Percentiles rank a stretch among this genome's conserved stretches.
phyloP scores from a whole-genome alignment of 2,329 filamentous ascomycete genomes.

The Podosphaera leucotricha region DNA sequence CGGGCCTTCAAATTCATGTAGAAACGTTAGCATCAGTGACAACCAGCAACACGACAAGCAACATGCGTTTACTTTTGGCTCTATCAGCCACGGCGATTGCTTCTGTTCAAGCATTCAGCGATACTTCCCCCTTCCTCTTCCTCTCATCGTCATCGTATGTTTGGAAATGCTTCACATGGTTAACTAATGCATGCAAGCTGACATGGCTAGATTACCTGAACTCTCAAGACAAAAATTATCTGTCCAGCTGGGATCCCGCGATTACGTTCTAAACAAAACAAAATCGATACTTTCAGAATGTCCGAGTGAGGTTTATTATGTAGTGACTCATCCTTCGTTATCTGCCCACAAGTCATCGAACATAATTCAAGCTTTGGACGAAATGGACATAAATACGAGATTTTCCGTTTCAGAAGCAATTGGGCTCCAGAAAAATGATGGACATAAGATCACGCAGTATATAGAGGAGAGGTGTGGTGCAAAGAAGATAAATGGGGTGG shows the following conservation, averaged over 20 bases:
- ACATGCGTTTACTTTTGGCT: conserved; percentile 31
- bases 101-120: conserved; percentile 47
- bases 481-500: conserved; percentile 9
- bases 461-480: conserved; percentile 24
- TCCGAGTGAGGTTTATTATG: conserved; percentile 50
- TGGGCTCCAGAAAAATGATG: conserved; percentile 20
- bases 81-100: conserved; percentile 30
- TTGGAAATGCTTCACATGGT: not conserved
- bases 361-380: conserved; percentile 17
- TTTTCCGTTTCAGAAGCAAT: conserved; percentile 31
- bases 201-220: conserved; percentile 5
- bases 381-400: conserved; percentile 5
- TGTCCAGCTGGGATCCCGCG: conserved; percentile 8
- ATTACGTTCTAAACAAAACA: conserved; percentile 6
- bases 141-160: conserved; percentile 37
- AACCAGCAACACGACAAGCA: conserved; percentile 4
- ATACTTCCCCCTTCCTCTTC: conserved; percentile 75
- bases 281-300: conserved; percentile 35
- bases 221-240: conserved; percentile 4
- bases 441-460: conserved; percentile 20
- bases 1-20: not conserved
- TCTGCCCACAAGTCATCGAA: conserved; percentile 44
- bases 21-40: not conserved
- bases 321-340: conserved; percentile 56
- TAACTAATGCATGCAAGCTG: not conserved